Percentiles rank a stretch among this genome's conserved stretches.
phyloP scores from a whole-genome alignment of 164 flowering plant species.

The Aristolochia contorta region DNA sequence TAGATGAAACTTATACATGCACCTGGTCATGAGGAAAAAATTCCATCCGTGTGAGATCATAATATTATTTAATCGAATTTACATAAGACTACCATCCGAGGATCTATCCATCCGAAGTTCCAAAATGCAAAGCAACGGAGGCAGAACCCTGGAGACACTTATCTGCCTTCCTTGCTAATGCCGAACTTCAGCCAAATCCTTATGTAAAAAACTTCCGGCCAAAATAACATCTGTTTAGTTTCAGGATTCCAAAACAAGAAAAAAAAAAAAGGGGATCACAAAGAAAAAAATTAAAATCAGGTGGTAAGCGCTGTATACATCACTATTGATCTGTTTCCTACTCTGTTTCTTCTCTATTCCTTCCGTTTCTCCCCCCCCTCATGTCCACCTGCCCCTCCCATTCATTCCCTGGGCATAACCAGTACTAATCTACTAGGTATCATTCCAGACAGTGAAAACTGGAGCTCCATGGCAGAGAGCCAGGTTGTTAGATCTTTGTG shows the following conservation, averaged over 20 bases:
- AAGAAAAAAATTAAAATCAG: slow-evolving; percentile 24
- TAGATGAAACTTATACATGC: too few species aligned
- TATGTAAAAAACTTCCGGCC: slow-evolving; percentile 2
- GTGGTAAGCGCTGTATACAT: slow-evolving; percentile 24
- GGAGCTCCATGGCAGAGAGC: slow-evolving; percentile 40
- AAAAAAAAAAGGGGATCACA: slow-evolving; percentile 7
- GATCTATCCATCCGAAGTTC: slow-evolving; percentile 28
- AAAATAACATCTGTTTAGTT: slow-evolving; percentile 1
- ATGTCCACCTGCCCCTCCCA: neutral
- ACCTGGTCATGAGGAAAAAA: neutral
- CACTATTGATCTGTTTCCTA: slow-evolving; percentile 2
- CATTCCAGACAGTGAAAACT: slow-evolving; percentile 56
- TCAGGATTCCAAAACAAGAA: slow-evolving; percentile 1
- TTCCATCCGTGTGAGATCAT: slow-evolving; percentile 2
- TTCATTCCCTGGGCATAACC: too few species aligned
- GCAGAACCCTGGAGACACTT: neutral
- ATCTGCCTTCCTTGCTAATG: slow-evolving; percentile 28
- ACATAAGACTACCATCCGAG: slow-evolving; percentile 20
- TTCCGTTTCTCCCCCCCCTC: slow-evolving; percentile 1
- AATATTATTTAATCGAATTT: slow-evolving; percentile 4
- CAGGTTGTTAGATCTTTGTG: slow-evolving; percentile 27
- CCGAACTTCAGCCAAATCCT: slow-evolving; percentile 36
- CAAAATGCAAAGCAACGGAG: slow-evolving; percentile 44
- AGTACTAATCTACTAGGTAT: slow-evolving; percentile 20
- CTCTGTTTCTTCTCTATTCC: neutral